Conservation (phyloP, 768 basidiomycete genomes). For the Hypsizygus marmoreus region DNA sequence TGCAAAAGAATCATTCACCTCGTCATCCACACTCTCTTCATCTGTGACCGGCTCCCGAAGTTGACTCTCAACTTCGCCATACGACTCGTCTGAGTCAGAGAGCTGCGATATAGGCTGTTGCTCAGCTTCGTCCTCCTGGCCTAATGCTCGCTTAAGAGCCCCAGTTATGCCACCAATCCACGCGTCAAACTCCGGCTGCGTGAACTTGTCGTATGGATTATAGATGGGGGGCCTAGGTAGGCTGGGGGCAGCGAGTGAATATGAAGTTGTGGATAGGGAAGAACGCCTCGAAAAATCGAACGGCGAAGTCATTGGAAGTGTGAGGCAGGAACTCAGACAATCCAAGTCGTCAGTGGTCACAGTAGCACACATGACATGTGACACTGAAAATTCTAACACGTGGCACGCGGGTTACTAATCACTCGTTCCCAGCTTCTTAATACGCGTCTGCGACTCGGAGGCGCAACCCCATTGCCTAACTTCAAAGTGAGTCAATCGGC, state of each 20-base stretch:
- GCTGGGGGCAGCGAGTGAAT: constrained; percentile 17
- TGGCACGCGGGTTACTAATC: not conserved
- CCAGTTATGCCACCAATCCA: constrained; percentile 69
- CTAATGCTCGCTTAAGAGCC: constrained; percentile 58
- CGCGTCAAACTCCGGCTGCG: constrained; percentile 66
- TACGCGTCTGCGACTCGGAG: too few relatives aligned
- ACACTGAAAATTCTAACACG: constrained; percentile 7
- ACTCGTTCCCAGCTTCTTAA: not conserved
- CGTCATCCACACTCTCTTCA: constrained; percentile 25
- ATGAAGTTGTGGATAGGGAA: constrained; percentile 6
- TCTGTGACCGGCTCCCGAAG: constrained; percentile 16
- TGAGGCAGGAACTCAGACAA: constrained; percentile 6
- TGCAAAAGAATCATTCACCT: constrained; percentile 58
- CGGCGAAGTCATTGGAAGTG: constrained; percentile 15
- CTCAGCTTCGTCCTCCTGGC: constrained; percentile 40
- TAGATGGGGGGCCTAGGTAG: constrained; percentile 50
- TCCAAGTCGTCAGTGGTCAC: not conserved
- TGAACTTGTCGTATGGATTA: constrained; percentile 77
- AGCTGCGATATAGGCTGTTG: constrained; percentile 14
- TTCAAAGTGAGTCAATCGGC: too few relatives aligned
- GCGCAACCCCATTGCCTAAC: too few relatives aligned
- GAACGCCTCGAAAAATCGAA: constrained; percentile 13
- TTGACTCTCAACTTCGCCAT: constrained; percentile 17
- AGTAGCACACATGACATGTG: constrained; percentile 1
- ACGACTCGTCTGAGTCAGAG: constrained; percentile 7